phyloP scores from a whole-genome alignment of 2,329 filamentous ascomycete genomes.

The Knufia petricola region DNA sequence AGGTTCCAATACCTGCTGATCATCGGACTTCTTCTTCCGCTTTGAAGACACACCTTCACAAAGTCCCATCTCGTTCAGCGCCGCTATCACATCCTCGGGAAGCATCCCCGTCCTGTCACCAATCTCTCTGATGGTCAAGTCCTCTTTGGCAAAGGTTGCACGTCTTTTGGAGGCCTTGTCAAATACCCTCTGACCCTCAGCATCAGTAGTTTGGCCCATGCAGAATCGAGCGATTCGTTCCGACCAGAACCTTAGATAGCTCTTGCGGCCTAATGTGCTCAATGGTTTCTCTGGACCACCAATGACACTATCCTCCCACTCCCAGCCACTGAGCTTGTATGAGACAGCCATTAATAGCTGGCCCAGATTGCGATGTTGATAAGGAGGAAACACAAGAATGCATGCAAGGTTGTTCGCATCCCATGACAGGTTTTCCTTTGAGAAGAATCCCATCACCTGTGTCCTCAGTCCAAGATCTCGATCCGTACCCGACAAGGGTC shows the following conservation, averaged over 20 bases:
- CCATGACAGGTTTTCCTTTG: slow-evolving; percentile 98
- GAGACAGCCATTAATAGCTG: slow-evolving; percentile 84
- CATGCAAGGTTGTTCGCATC: slow-evolving; percentile 97
- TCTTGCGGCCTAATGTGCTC: slow-evolving; percentile 70
- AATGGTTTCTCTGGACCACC: slow-evolving; percentile 93
- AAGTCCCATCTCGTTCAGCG: slow-evolving; percentile 71
- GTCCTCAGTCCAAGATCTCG: slow-evolving; percentile 24
- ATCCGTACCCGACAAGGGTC: slow-evolving; percentile 14
- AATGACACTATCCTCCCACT: slow-evolving; percentile 55
- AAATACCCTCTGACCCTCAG: slow-evolving; percentile 25
- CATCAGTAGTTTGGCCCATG: slow-evolving; percentile 25
- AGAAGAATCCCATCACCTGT: slow-evolving; percentile 90
- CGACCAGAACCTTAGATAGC: slow-evolving; percentile 79
- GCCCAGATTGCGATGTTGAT: slow-evolving; percentile 83
- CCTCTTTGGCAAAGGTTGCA: slow-evolving; percentile 27
- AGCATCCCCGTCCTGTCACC: slow-evolving; percentile 74
- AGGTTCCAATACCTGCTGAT: slow-evolving; percentile 24
- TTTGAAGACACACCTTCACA: slow-evolving; percentile 40
- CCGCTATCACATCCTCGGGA: slow-evolving; percentile 69
- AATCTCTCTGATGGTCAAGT: slow-evolving; percentile 60
- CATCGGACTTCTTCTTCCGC: slow-evolving; percentile 33
- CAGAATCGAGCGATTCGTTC: slow-evolving; percentile 65
- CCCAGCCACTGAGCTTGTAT: slow-evolving; percentile 79
- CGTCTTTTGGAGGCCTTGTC: slow-evolving; percentile 31
- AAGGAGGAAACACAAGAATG: slow-evolving; percentile 90